Percentiles rank a stretch among this genome's conserved stretches.
Evolutionary conservation across 1,139 yeast species (phyloP).

Genomic region (Yamadazyma atlantica): DNA sequence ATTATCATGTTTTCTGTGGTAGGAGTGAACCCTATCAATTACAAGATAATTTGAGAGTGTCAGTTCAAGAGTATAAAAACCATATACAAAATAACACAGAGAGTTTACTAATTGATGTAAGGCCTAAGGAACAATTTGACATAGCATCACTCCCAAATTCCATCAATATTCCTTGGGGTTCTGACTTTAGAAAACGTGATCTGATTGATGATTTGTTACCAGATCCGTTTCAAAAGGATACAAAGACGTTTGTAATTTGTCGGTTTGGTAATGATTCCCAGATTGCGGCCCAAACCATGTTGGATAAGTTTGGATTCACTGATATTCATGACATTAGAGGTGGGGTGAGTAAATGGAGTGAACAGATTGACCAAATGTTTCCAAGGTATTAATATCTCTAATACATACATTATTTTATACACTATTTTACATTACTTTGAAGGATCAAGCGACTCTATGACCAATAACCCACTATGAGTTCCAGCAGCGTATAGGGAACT

Average conservation of each 20-base stretch:
- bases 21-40: slow-evolving; percentile 45
- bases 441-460: slow-evolving; percentile 54
- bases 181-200: slow-evolving; percentile 37
- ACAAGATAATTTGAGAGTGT: slow-evolving; percentile 40
- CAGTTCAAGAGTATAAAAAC: slow-evolving; percentile 43
- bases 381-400: slow-evolving; percentile 78
- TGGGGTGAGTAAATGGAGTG: slow-evolving; percentile 74
- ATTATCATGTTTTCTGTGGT: slow-evolving; percentile 80
- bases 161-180: slow-evolving; percentile 61
- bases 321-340: slow-evolving; percentile 72
- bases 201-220: slow-evolving; percentile 25
- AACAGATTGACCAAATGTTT: slow-evolving; percentile 54
- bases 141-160: slow-evolving; percentile 64
- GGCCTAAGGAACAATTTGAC: slow-evolving; percentile 74
- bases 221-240: slow-evolving; percentile 18
- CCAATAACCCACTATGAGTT: slow-evolving; percentile 62
- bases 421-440: background rate
- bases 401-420: too few species aligned
- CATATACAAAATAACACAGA: slow-evolving; percentile 7
- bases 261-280: slow-evolving; percentile 93
- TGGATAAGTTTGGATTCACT: slow-evolving; percentile 45
- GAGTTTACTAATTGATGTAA: slow-evolving; percentile 63
- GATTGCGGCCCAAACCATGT: slow-evolving; percentile 60
- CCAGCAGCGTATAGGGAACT: slow-evolving; percentile 70
- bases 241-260: slow-evolving; percentile 57